Evolutionary conservation across 352 stramenopile genomes (phyloP).

Genomic region (Phytopythium ostracodes): DNA sequence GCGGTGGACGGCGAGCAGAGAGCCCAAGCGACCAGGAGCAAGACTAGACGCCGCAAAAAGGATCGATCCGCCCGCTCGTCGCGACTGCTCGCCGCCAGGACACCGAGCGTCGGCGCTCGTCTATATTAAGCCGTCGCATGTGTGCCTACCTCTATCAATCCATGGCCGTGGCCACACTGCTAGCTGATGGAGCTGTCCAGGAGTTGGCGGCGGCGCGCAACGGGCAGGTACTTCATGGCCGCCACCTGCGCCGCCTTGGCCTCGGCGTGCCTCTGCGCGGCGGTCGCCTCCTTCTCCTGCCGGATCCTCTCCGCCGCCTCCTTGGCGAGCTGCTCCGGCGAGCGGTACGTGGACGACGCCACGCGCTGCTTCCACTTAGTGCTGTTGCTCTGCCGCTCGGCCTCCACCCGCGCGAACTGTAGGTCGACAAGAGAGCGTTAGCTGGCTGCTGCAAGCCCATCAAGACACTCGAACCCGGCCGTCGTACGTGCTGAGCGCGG

Average conservation of each 20-base stretch:
- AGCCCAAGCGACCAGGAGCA: background rate
- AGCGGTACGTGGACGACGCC: constrained; percentile 37
- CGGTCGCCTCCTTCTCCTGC: constrained; percentile 36
- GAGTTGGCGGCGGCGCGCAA: background rate
- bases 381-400: constrained; percentile 33
- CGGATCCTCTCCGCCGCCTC: constrained; percentile 42
- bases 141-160: background rate
- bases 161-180: background rate
- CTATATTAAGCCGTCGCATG: too few species aligned
- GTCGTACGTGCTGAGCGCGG: constrained; percentile 49
- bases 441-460: constrained; percentile 5
- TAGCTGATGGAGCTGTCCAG: background rate
- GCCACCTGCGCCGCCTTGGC: background rate
- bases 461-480: background rate
- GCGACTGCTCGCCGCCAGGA: background rate
- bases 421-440: constrained; percentile 7
- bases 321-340: constrained; percentile 45
- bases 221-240: background rate
- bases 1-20: too few species aligned
- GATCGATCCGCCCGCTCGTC: background rate
- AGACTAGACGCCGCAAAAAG: too few species aligned
- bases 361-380: constrained; percentile 48
- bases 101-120: too few species aligned
- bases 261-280: constrained; percentile 8
- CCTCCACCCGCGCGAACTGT: constrained; percentile 32